phyloP scores from a whole-genome alignment of 495 filamentous ascomycete species.

The Ramalina intermedia region DNA sequence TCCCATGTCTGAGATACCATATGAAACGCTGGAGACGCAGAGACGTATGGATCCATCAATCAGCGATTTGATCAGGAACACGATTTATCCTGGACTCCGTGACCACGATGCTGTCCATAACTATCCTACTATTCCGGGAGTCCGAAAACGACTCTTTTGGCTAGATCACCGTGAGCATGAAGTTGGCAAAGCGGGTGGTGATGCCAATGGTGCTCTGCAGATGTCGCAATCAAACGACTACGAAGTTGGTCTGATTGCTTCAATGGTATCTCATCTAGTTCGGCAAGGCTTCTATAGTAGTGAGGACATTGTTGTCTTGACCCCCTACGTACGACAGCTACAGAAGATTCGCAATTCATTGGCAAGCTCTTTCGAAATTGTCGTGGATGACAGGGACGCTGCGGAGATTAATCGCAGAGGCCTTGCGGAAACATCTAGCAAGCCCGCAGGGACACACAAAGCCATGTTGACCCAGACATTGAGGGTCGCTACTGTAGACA shows the following conservation, averaged over 20 bases:
- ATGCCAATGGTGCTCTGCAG: conserved; percentile 17
- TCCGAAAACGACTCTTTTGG: conserved; percentile 59
- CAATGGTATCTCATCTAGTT: conserved; percentile 50
- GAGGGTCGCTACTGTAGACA: conserved; percentile 54
- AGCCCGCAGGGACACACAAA: conserved; percentile 1
- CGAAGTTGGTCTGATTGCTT: conserved; percentile 49
- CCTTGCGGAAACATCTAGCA: conserved; percentile 13
- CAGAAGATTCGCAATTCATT: conserved; percentile 1
- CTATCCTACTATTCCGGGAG: conserved; percentile 50
- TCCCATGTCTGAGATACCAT: conserved; percentile 30
- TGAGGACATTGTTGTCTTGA: conserved; percentile 58
- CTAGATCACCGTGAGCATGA: conserved; percentile 50
- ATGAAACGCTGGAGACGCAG: conserved; percentile 48
- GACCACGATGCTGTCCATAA: conserved; percentile 36
- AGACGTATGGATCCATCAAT: conserved; percentile 67
- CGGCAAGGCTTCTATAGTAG: conserved; percentile 44
- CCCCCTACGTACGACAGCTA: conserved; percentile 56
- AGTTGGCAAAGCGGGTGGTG: conserved; percentile 18
- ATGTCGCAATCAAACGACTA: conserved; percentile 49
- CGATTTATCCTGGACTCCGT: conserved; percentile 47
- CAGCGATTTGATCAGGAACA: conserved; percentile 39
- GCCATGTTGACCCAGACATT: conserved; percentile 36
- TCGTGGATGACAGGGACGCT: conserved; percentile 51
- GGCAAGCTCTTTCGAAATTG: conserved; percentile 32
- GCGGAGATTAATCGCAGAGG: conserved; percentile 45